A percentile compares a stretch with the other conserved stretches of the same genome.
Evolutionary conservation across 2,329 filamentous ascomycete species (phyloP).

Genomic region (Colletotrichum noveboracense): DNA sequence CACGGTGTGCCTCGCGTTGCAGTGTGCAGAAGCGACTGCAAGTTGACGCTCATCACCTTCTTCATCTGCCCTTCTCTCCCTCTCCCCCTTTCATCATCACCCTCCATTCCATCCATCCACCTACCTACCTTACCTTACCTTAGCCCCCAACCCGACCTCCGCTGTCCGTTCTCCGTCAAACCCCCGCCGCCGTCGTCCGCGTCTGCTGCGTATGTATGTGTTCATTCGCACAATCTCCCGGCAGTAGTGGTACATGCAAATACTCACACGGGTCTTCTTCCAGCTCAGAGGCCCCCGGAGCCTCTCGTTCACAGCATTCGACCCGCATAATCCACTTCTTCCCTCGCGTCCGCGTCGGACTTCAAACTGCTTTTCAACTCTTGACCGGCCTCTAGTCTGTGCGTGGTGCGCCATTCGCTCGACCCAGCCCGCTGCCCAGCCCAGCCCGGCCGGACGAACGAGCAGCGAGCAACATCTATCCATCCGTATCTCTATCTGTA

Average conservation of each 20-base stretch:
- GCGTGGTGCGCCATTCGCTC: neutral
- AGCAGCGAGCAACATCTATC: neutral
- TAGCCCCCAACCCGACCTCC: neutral
- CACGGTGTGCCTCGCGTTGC: neutral
- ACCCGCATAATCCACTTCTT: conserved; percentile 15
- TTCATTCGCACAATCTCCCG: neutral
- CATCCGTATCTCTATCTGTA: neutral
- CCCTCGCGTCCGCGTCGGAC: conserved; percentile 14
- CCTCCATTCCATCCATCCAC: neutral
- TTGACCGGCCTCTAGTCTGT: conserved; percentile 14
- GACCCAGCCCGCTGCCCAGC: neutral
- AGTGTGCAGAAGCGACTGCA: conserved; percentile 3
- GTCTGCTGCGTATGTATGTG: neutral
- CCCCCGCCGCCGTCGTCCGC: neutral
- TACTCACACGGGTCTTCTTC: neutral
- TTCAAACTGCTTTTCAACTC: conserved; percentile 11
- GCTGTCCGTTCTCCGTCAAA: neutral
- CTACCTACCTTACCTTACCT: neutral
- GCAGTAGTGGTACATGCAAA: neutral
- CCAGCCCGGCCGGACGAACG: neutral
- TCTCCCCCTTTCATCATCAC: neutral
- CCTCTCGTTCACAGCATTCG: neutral
- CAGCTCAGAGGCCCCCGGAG: neutral
- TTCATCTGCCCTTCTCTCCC: neutral
- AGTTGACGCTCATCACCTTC: neutral